Evolutionary conservation across 495 filamentous ascomycete species (phyloP).

Genomic region (Bombardia bombarda): DNA sequence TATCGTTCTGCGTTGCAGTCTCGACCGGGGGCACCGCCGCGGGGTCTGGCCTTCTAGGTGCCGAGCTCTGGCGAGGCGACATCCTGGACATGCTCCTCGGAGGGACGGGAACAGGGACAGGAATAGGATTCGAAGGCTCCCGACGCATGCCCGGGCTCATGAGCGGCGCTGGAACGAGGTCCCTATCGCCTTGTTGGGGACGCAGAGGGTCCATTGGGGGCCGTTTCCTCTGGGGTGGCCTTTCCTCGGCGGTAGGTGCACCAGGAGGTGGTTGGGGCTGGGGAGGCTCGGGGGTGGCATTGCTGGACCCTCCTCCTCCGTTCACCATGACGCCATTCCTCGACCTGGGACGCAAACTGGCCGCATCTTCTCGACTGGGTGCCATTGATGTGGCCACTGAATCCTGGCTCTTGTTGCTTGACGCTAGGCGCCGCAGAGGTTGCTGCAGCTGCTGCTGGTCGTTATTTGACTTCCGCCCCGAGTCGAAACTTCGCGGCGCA

Average conservation of each 20-base stretch:
- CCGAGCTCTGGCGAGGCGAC: constrained; percentile 30
- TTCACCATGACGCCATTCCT: constrained; percentile 36
- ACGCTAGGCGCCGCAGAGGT: constrained; percentile 37
- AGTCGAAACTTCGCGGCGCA: constrained; percentile 38
- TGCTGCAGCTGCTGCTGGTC: constrained; percentile 35
- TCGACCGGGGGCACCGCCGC: constrained; percentile 10
- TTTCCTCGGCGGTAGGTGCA: constrained; percentile 25
- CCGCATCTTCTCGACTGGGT: constrained; percentile 39
- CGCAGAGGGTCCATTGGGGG: constrained; percentile 46
- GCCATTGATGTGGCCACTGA: constrained; percentile 39
- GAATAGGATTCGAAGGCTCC: too few relatives aligned
- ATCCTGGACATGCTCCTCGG: constrained; percentile 39
- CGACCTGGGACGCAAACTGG: constrained; percentile 40
- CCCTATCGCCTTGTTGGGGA: constrained; percentile 30
- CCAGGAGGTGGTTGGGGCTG: constrained; percentile 22
- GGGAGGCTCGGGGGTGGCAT: constrained; percentile 24
- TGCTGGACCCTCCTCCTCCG: constrained; percentile 18
- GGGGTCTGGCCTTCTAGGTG: constrained; percentile 12
- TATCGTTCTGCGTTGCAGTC: constrained; percentile 12
- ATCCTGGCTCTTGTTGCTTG: constrained; percentile 48
- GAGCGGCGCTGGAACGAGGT: constrained; percentile 45
- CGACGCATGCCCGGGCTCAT: constrained; percentile 40
- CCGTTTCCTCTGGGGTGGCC: constrained; percentile 41
- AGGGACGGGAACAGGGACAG: too few relatives aligned
- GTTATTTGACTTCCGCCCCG: constrained; percentile 27